phyloP scores from a whole-genome alignment of 192 early-diverging fungal species.

The Chytriomyces confervae region DNA sequence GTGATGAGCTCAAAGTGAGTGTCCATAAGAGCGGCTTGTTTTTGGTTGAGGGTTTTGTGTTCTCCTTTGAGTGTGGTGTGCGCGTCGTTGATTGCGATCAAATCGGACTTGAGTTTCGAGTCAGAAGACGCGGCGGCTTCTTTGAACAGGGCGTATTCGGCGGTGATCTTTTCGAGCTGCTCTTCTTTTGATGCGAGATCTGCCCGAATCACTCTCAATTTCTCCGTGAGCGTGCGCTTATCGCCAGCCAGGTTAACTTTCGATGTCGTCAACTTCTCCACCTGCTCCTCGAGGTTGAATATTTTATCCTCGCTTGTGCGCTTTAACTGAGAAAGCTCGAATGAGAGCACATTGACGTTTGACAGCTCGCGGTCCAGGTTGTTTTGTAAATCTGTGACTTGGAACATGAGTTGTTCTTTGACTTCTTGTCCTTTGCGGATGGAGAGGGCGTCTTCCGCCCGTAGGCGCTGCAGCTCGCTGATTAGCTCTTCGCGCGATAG shows the following conservation, averaged over 20 bases:
- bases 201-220: slow-evolving; percentile 44
- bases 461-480: slow-evolving; percentile 41
- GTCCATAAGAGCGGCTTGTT: slow-evolving; percentile 39
- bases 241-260: slow-evolving; percentile 54
- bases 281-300: slow-evolving; percentile 48
- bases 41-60: slow-evolving; percentile 43
- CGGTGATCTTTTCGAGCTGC: slow-evolving; percentile 44
- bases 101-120: slow-evolving; percentile 25
- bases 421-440: slow-evolving; percentile 54
- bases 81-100: slow-evolving; percentile 27
- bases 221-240: slow-evolving; percentile 57
- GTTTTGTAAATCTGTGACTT: slow-evolving; percentile 64
- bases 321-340: slow-evolving; percentile 56
- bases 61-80: slow-evolving; percentile 34
- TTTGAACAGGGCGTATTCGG: slow-evolving; percentile 37
- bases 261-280: slow-evolving; percentile 55
- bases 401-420: slow-evolving; percentile 65
- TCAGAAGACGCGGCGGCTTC: slow-evolving; percentile 36
- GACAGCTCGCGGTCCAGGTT: slow-evolving; percentile 55
- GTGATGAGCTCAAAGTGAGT: slow-evolving; percentile 39
- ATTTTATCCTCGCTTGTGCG: slow-evolving; percentile 53
- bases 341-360: slow-evolving; percentile 52
- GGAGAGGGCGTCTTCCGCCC: slow-evolving; percentile 46
- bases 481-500: slow-evolving; percentile 47
- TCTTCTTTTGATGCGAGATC: slow-evolving; percentile 53